Evolutionary conservation across 176 grass and related monocot species (phyloP), one percentile per base, ranked within the genome.

Genomic region (Avena sativa): DNA sequence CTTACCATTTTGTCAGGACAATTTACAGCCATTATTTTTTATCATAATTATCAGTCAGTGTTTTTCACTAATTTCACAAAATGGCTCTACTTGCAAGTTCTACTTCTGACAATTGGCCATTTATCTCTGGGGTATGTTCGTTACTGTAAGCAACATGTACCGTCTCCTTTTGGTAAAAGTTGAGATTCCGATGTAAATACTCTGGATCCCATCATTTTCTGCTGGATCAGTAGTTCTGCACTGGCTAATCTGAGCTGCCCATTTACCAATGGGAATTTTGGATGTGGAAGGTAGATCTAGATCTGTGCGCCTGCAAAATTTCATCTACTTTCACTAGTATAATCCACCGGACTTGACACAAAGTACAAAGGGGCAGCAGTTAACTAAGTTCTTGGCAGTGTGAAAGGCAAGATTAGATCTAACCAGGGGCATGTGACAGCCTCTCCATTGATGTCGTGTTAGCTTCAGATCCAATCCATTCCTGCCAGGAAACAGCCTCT

Each of bases 271-370:
- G 78, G 86, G 90, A 91, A 88, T 88, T 67, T 91, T 88, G 84
- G 84, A 86, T 51, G 75, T 44, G 43, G 84, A 83, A 83, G 91
- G 84, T 92, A 92, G 91, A 92, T 92, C 87, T 92, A 92, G 83
- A 92, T 92, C 83, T 75, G 84, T 13, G 73, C 74, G 83, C 84
- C 91, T 86, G 90, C 82, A 91, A 91, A 91, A 91, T 91, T 91
- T 85, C 44, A 78, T 81, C 70, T 59, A 68, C 82, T 88, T 91
- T 88, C 80, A 73, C 81, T 67, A 85, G 78, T 85, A 80, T 84
- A 81, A 85, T 82, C 80, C 52, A 55, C 49, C 71, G 15, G 71
- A 70, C 77, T 23, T 75, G 79, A 80, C 71, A 91, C 20, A 58
- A 89, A 87, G 87, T 92, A 92, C 91, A 89, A 89, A 74, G 49